Percentiles rank a stretch among this genome's conserved stretches.
Evolutionary conservation across 495 filamentous ascomycete genomes (phyloP).

Genomic region (Aspergillus egyptiacus): DNA sequence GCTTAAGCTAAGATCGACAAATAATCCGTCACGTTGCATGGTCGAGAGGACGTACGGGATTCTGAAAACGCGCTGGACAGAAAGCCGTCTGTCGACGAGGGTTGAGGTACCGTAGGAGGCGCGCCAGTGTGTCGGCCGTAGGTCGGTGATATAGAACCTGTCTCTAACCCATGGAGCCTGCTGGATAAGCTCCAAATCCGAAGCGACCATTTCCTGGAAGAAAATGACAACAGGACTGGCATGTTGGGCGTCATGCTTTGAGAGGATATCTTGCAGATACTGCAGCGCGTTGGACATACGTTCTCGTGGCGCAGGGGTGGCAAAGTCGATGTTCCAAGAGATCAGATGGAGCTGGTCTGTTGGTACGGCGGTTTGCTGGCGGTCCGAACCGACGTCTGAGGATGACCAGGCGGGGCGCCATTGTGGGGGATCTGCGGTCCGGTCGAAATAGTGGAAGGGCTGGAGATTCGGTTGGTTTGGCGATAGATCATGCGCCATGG

Average conservation of each 20-base stretch:
- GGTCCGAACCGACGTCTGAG: background rate
- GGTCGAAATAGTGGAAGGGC: constrained; percentile 6
- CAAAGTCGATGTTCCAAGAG: constrained; percentile 18
- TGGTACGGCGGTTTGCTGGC: background rate
- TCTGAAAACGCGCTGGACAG: constrained; percentile 37
- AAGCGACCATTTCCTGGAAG: constrained; percentile 44
- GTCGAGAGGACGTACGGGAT: constrained; percentile 35
- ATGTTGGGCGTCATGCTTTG: background rate
- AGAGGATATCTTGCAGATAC: background rate
- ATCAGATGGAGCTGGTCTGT: constrained; percentile 4
- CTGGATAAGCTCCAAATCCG: constrained; percentile 38
- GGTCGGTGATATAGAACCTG: constrained; percentile 44
- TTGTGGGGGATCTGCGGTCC: background rate
- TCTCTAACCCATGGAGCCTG: constrained; percentile 36
- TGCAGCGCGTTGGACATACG: constrained; percentile 6
- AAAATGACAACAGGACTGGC: constrained; percentile 31
- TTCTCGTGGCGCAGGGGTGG: background rate
- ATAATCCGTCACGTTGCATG: constrained; percentile 47
- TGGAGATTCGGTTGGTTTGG: constrained; percentile 4
- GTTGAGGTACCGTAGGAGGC: constrained; percentile 45
- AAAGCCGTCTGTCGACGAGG: constrained; percentile 41
- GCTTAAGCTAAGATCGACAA: constrained; percentile 37
- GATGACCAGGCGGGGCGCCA: constrained; percentile 3
- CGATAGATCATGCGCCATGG: background rate
- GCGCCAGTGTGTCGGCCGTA: constrained; percentile 27